These are phyloP conservation scores for Lupinus albus DNA, from an alignment of 306 rosid species.

Conservation along the genomic window DNA sequence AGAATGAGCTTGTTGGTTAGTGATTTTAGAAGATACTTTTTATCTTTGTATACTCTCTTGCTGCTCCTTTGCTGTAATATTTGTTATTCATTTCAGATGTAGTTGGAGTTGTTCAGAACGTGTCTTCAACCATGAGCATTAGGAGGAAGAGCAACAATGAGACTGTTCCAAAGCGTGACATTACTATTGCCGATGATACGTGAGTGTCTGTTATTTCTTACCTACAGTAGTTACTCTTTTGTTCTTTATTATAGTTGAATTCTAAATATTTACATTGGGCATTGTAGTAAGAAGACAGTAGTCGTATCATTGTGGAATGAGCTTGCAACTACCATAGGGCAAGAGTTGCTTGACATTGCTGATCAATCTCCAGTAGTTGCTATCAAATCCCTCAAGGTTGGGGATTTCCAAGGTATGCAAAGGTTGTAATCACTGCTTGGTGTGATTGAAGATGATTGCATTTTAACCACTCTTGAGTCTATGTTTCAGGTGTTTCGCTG, in stretches of 20 bases:
- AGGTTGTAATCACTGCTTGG: neutral
- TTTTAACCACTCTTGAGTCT: neutral
- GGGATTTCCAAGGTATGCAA: conserved; percentile 82
- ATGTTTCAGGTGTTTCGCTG: conserved; percentile 77
- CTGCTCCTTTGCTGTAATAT: neutral
- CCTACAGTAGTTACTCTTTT: neutral
- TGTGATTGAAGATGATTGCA: neutral
- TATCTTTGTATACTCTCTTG: too few relatives aligned
- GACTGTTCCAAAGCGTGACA: conserved; percentile 82
- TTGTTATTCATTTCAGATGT: conserved; percentile 57
- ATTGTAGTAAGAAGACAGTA: conserved; percentile 80
- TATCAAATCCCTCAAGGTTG: conserved; percentile 80
- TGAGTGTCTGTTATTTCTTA: conserved; percentile 35
- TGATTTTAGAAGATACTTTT: neutral
- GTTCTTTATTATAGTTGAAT: neutral
- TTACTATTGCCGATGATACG: conserved; percentile 93
- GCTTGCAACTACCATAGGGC: conserved; percentile 80
- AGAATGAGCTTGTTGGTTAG: conserved; percentile 82
- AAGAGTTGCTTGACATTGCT: conserved; percentile 69
- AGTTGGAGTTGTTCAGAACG: conserved; percentile 82
- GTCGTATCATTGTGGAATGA: conserved; percentile 92
- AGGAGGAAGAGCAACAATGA: conserved; percentile 83
- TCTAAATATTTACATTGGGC: neutral
- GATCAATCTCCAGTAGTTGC: conserved; percentile 78
- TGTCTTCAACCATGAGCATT: conserved; percentile 85